Percentiles rank a stretch among this genome's conserved stretches.
Evolutionary conservation across 2,329 filamentous ascomycete species (phyloP).

Genomic region (Scedosporium dehoogii): DNA sequence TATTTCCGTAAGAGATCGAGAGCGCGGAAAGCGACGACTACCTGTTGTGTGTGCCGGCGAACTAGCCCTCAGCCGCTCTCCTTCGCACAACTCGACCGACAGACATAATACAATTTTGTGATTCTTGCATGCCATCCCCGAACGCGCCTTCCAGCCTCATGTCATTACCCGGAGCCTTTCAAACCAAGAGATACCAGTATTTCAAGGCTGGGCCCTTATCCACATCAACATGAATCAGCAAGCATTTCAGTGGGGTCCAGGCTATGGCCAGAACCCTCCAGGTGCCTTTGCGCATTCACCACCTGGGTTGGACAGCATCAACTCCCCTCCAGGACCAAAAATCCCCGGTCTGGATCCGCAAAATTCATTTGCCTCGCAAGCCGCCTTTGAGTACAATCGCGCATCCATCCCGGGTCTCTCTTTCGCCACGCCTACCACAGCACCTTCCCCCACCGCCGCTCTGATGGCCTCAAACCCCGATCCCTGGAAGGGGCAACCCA

Average conservation of each 20-base stretch:
- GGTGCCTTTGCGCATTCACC: neutral
- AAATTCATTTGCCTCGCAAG: neutral
- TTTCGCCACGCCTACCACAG: conserved; percentile 2
- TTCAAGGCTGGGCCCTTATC: neutral
- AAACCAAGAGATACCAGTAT: neutral
- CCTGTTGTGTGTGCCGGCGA: too few species aligned
- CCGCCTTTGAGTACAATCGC: conserved; percentile 16
- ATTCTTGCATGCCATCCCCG: neutral
- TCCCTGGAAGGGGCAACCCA: neutral
- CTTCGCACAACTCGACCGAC: too few species aligned
- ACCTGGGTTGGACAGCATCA: neutral
- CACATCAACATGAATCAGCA: neutral
- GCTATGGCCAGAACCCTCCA: neutral
- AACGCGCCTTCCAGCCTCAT: neutral
- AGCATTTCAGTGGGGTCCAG: neutral
- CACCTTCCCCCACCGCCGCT: neutral
- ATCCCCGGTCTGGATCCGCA: neutral
- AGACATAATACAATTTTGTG: neutral
- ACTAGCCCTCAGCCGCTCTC: too few species aligned
- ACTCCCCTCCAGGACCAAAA: neutral
- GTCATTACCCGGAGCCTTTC: neutral
- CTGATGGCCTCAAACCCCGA: neutral
- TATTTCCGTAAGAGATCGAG: too few species aligned
- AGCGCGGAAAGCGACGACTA: neutral
- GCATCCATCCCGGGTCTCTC: conserved; percentile 23